Evolutionary conservation across 176 grass and related monocot genomes (phyloP), one percentile per base, ranked within the genome.

Genomic region (Bonia amplexicaulis): DNA sequence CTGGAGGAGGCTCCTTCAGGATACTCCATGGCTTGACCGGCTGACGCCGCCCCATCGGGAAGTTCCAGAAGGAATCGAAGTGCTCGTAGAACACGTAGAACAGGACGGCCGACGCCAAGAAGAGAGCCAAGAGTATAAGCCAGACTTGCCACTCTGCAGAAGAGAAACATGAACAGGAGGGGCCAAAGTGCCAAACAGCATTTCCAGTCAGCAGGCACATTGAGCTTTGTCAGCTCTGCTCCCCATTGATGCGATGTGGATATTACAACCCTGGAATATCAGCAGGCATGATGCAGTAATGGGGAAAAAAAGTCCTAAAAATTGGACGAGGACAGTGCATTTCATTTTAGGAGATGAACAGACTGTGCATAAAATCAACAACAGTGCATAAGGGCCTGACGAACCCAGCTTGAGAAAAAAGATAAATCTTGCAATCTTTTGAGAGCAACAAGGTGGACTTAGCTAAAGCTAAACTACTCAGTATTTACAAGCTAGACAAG

Each of bases 171-270:
- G 20, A 39, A 58, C 27, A 69, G 14, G 9, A 83, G 63, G 40
- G 26, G 25, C 59, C 77, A 35, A 65, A 48, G 20, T 68, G 42
- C 11, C 19, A 74, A 76, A 70, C 2, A 70, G 9, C 22, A 82
- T 89, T 96, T 96, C 92, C 97, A 99, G 75, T 99, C 97, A 76
- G 88, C 90, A 44, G 97, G 93, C 46, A 99, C 97, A 46, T 88
- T 92, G 54, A 99, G 87, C 74, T 91, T 94, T 10, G 92, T 96
- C 13, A 96, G 52, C 71, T 85, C 78, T 33, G 82, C 83, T 86
- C 93, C 97, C 91, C 91, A 96, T 74, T 91, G 92, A 73, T 88
- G 83, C 2, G 97, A 99, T 67, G 90, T 91, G 61, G 97, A 99
- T 25, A 99, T 89, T 35, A 99, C 90, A 39, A 86, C 79, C 41